A percentile compares a stretch with the other conserved stretches of the same genome.
These are phyloP conservation scores for Hericium erinaceus DNA, from an alignment of 768 basidiomycete species.

Conservation along the genomic window DNA sequence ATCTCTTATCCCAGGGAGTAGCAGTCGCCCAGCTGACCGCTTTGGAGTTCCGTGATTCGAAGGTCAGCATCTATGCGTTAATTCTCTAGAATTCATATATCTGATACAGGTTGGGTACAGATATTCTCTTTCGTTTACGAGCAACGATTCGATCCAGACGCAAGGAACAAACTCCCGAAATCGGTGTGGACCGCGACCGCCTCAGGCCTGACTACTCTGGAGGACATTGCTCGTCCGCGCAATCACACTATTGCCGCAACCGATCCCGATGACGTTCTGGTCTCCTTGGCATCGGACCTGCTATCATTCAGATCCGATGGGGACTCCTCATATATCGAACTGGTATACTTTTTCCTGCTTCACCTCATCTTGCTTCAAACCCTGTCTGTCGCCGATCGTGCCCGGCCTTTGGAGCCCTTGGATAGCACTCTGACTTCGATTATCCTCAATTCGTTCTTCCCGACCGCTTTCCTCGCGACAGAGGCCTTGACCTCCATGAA, in stretches of 20 bases:
- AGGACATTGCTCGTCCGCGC: not conserved
- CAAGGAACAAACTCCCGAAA: conserved; percentile 7
- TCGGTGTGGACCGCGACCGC: conserved; percentile 14
- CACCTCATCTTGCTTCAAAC: conserved; percentile 9
- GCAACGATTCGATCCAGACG: conserved; percentile 17
- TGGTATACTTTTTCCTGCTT: conserved; percentile 6
- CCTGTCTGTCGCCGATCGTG: conserved; percentile 14
- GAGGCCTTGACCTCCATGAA: conserved; percentile 15
- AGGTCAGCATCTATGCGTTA: conserved; percentile 29
- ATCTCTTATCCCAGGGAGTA: conserved; percentile 39
- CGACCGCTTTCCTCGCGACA: conserved; percentile 25
- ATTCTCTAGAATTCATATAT: not conserved
- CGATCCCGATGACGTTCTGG: not conserved
- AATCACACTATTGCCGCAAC: not conserved
- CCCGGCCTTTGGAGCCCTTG: conserved; percentile 18
- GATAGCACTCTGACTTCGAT: conserved; percentile 19
- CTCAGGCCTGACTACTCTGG: conserved; percentile 9
- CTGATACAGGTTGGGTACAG: conserved; percentile 24
- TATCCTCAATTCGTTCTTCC: conserved; percentile 33
- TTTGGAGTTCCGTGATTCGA: conserved; percentile 52
- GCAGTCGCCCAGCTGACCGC: conserved; percentile 44
- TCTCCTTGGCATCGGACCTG: not conserved
- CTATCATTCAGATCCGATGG: not conserved
- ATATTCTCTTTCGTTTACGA: conserved; percentile 50
- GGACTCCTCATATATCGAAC: not conserved